Percentiles rank a stretch among this genome's conserved stretches.
Conservation (phyloP, 305 asterid species). For the Fraxinus angustifolia region DNA sequence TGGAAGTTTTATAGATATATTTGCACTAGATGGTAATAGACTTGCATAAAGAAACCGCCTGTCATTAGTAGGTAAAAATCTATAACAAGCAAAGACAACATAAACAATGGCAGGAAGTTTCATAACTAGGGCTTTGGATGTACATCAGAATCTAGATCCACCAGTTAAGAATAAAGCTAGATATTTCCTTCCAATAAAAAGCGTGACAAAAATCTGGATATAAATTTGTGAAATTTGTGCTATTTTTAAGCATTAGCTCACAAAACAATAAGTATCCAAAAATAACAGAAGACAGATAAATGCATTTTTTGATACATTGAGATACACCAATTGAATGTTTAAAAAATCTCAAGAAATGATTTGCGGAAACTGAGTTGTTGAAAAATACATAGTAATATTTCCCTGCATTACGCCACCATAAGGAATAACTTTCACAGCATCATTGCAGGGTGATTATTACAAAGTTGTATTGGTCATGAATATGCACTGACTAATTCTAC, state of each 20-base stretch:
- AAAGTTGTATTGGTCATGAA: background rate
- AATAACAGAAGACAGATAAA: background rate
- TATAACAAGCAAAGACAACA: background rate
- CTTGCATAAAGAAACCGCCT: background rate
- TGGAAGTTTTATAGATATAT: background rate
- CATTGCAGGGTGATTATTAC: background rate
- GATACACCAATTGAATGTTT: background rate
- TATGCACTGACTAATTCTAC: background rate
- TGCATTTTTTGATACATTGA: background rate
- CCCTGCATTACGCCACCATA: conserved; percentile 1
- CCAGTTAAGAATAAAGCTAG: background rate
- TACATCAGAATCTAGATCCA: conserved; percentile 4
- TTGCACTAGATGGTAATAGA: background rate
- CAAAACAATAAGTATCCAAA: background rate
- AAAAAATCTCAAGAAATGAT: background rate
- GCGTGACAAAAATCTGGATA: background rate
- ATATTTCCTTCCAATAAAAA: background rate
- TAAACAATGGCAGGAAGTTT: background rate
- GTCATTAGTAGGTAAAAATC: background rate
- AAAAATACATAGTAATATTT: background rate
- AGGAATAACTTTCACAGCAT: background rate
- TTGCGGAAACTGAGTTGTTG: background rate
- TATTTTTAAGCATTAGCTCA: conserved; percentile 11
- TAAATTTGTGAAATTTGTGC: background rate
- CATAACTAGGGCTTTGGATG: background rate